Evolutionary conservation across 2,329 filamentous ascomycete species (phyloP), one percentile per base, ranked within the genome.

Genomic region (Pyrenophora seminiperda): DNA sequence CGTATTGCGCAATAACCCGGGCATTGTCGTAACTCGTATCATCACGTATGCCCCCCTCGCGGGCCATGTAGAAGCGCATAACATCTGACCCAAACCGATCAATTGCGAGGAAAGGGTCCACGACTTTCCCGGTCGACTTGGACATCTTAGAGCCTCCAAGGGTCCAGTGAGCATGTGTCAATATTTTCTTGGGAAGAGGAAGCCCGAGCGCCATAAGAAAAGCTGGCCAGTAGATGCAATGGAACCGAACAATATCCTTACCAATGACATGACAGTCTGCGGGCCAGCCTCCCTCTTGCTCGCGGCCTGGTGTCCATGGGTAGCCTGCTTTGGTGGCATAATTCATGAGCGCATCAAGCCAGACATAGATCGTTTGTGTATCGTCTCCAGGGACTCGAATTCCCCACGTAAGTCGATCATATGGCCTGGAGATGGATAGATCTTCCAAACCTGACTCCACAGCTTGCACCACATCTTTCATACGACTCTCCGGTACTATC

Each of bases 151-250:
- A 84, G 44, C 85, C 85, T 47, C 89, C 90, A 75, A 99, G 86
- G 11, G 91, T 96, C 94, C 95, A 99, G 72, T 99, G 94, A 2
- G 88, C 91, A 70, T 99, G 94, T 43, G 90, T 90, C 2, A 99
- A 78, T 24, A 99, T 83, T 56, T 86, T 85, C 66, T 86, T 87
- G 1, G 94, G 91, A 1, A 89, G 77, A 1, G 90, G 88, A 4
- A 97, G 79, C 42, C 87, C 86, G 11, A 97, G 78, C 1, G 94
- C 93, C 81, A 99, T 88, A 13, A 99, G 84, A 62, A 99, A 88
- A 3, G 94, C 94, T 0, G 94, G 94, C 94, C 95, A 99, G 78
- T 99, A 99, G 39, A 99, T 87, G 73, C 90, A 93, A 71, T 99
- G 95, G 73, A 99, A 99, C 14, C 80, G 88, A 49, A 96, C 80